These are phyloP conservation scores for Coniochaeta hoffmannii DNA, from an alignment of 2,329 filamentous ascomycete species.

Conservation along the genomic window DNA sequence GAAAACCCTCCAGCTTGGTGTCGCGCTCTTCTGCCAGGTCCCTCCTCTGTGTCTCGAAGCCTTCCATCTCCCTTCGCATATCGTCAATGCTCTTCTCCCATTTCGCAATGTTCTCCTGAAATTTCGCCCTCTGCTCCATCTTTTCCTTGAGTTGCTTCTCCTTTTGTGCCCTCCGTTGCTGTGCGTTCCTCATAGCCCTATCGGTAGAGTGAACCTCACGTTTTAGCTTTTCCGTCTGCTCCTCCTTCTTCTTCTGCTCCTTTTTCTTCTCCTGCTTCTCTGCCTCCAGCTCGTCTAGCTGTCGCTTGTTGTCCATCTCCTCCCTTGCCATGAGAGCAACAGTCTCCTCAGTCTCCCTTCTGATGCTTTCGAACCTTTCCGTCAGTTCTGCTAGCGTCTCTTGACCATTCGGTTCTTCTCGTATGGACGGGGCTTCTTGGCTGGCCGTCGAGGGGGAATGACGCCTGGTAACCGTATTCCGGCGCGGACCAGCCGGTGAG, in stretches of 20 bases:
- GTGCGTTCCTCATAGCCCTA: constrained; percentile 70
- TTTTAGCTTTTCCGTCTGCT: constrained; percentile 76
- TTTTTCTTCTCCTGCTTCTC: constrained; percentile 75
- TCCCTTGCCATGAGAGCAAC: constrained; percentile 64
- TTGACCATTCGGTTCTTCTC: constrained; percentile 39
- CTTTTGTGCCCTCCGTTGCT: constrained; percentile 71
- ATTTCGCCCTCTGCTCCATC: constrained; percentile 58
- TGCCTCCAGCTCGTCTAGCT: constrained; percentile 60
- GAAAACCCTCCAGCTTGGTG: constrained; percentile 42
- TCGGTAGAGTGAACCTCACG: constrained; percentile 75
- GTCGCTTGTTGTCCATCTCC: constrained; percentile 60
- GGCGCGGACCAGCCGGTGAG: constrained; percentile 34
- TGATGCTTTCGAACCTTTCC: constrained; percentile 69
- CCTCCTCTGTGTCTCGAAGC: constrained; percentile 46
- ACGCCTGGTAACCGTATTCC: constrained; percentile 65
- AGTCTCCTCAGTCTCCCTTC: constrained; percentile 76
- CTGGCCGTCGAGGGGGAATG: constrained; percentile 64
- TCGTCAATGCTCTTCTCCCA: constrained; percentile 58
- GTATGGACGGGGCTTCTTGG: constrained; percentile 37
- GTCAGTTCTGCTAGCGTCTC: constrained; percentile 72
- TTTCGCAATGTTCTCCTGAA: constrained; percentile 61
- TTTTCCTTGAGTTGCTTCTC: constrained; percentile 66
- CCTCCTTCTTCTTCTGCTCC: constrained; percentile 81
- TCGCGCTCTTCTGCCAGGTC: constrained; percentile 44
- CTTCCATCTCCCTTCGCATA: constrained; percentile 48